Conservation (phyloP, 1,139 yeast genomes). For the Debaryomyces fabryi region DNA sequence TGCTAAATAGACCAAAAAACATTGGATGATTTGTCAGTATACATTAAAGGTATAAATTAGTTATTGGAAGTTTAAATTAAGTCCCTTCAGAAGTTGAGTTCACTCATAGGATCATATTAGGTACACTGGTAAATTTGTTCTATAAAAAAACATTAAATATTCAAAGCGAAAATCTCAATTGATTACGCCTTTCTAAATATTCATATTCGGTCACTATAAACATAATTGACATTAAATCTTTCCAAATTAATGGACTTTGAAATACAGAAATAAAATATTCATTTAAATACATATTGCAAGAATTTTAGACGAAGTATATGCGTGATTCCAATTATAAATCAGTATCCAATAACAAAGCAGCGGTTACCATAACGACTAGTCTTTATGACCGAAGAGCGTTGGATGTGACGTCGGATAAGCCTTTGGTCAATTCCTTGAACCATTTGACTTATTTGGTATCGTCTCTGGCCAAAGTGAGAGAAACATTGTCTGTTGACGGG, state of each 20-base stretch:
- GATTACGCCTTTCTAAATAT: constrained; percentile 1
- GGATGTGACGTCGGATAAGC: constrained; percentile 87
- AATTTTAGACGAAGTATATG: constrained; percentile 44
- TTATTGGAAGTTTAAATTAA: not conserved
- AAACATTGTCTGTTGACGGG: constrained; percentile 85
- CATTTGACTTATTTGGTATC: constrained; percentile 87
- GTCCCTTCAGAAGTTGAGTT: not conserved
- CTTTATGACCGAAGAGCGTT: constrained; percentile 90
- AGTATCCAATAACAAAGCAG: constrained; percentile 79
- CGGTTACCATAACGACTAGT: constrained; percentile 84
- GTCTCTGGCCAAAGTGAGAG: constrained; percentile 86
- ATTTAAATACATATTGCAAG: not conserved
- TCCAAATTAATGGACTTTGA: constrained; percentile 3
- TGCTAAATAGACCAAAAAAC: not conserved
- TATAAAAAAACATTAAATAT: not conserved
- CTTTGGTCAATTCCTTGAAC: constrained; percentile 87
- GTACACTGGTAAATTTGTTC: not conserved
- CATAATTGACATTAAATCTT: not conserved
- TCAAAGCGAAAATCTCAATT: not conserved
- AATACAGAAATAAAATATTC: constrained; percentile 1
- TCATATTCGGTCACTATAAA: not conserved
- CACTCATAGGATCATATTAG: not conserved
- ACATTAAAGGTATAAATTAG: not conserved
- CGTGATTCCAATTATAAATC: constrained; percentile 89
- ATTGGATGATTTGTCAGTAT: not conserved